Base-by-base conservation (phyloP, 1,284 basidiomycete species). In the Volvariella volvacea region DNA sequence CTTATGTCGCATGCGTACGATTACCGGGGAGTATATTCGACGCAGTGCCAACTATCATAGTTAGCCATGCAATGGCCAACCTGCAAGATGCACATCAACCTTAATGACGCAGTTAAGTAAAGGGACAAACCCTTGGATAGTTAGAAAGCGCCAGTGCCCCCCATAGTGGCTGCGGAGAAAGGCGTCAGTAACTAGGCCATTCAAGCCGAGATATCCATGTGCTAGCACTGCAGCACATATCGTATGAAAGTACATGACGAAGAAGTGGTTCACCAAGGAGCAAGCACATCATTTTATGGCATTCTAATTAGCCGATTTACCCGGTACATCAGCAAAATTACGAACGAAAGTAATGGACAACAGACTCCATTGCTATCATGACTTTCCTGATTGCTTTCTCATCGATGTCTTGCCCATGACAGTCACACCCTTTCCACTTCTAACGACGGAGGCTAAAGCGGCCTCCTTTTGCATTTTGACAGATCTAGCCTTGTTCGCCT, bases 321-420 rank as follows among this genome's bases (percentile, higher is more conserved):
- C n/a, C n/a, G n/a, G n/a, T n/a, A n/a, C n/a, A n/a, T n/a, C n/a
- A n/a, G n/a, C n/a, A n/a, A n/a, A n/a, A n/a, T n/a, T n/a, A n/a
- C n/a, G n/a, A n/a, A n/a, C n/a, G n/a, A n/a, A n/a, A n/a, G n/a
- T n/a, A n/a, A n/a, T n/a, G n/a, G n/a, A n/a, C n/a, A n/a, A n/a
- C n/a, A n/a, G n/a, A n/a, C n/a, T n/a, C n/a, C n/a, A n/a, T n/a
- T n/a, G n/a, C n/a, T n/a, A n/a, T n/a, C n/a, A n/a, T n/a, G n/a
- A n/a, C n/a, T n/a, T n/a, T n/a, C n/a, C n/a, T n/a, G n/a, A n/a
- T n/a, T n/a, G n/a, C n/a, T n/a, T n/a, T n/a, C n/a, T n/a, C n/a
- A n/a, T n/a, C n/a, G n/a, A n/a, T n/a, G n/a, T 68, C 64, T 92
- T 94, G 14, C 92, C 91, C 42, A 95, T 79, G 22, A 94, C 82